These are phyloP conservation scores for Nephelium lappaceum DNA, from an alignment of 345 rosid species.

Conservation along the genomic window DNA sequence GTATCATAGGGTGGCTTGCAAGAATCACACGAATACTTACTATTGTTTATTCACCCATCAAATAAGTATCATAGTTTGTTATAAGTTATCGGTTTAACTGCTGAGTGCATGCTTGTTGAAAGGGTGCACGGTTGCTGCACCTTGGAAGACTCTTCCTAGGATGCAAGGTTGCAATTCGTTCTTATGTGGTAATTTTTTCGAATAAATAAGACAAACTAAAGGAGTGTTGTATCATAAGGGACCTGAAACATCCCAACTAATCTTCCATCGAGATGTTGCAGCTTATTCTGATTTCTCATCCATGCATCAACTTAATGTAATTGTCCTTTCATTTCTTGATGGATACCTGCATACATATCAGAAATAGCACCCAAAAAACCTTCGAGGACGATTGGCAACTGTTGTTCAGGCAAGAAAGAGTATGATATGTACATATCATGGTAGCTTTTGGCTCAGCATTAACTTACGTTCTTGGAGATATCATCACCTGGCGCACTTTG, in stretches of 20 bases:
- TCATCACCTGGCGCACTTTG: conserved; percentile 39
- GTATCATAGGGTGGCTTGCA: conserved; percentile 16
- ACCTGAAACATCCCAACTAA: too few relatives aligned
- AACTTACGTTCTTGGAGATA: too few relatives aligned
- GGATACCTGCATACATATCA: neutral
- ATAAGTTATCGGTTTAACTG: too few relatives aligned
- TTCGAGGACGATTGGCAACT: conserved; percentile 32
- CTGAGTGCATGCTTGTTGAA: neutral
- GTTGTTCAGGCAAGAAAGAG: conserved; percentile 19
- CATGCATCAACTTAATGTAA: neutral
- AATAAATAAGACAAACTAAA: too few relatives aligned
- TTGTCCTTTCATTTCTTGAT: neutral
- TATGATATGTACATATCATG: neutral
- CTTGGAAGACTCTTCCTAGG: conserved; percentile 38
- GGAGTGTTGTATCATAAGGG: too few relatives aligned
- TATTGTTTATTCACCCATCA: too few relatives aligned
- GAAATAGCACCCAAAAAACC: conserved; percentile 22
- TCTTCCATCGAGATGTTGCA: neutral
- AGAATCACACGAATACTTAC: conserved; percentile 10
- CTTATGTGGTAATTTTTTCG: conserved; percentile 30
- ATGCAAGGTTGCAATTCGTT: conserved; percentile 28
- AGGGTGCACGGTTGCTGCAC: conserved; percentile 39
- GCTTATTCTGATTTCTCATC: neutral
- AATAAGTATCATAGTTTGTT: too few relatives aligned
- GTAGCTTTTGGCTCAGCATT: too few relatives aligned